Base-by-base conservation (phyloP, 2,329 filamentous ascomycete species). In the Sarocladiaceae sp. region DNA sequence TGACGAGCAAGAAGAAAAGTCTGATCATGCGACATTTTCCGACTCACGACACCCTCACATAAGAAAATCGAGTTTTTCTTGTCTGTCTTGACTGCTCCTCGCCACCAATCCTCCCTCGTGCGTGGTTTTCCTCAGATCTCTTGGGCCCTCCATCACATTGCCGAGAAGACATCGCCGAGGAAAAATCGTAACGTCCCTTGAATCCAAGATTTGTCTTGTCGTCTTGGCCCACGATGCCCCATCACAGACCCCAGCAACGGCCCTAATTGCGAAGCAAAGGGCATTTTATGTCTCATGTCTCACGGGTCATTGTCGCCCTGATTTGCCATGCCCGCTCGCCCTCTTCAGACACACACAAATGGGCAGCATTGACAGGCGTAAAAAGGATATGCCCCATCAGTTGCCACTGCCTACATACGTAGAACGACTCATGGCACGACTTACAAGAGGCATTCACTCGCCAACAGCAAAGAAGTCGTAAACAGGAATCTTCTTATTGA, bases 51-150 rank as follows among this genome's bases (percentile, higher is more conserved):
- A 28, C 40, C 23, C 40, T 44, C 23, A n/a, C 40, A 11, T 44
- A 12, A 44, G 40, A 25, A 28, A n/a, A n/a, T n/a, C n/a, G n/a
- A n/a, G n/a, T 44, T 26, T 44, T 44, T 23, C 7, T 26, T 22
- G 22, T 28, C 17, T 44, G 8, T 40, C 23, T 10, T 20, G 5
- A 3, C 37, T 22, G 20, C 17, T 22, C 12, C 8, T 23, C 37
- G 15, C 35, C 20, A 5, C 6, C 17, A 4, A 20, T 20, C 10
- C 37, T 17, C 37, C 18, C 5, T n/a, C 40, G 11, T 44, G 40
- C 40, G 40, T 44, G 40, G 40, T 44, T 44, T 44, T 44, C 40
- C 25, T 26, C 17, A 23, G 28, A 22, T 44, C 40, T 44, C 23
- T 26, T 22, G 22, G 20, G n/a, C n/a, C 23, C 40, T 23, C 37